These are phyloP conservation scores for Clarireedia hainanense DNA, from an alignment of 2,329 filamentous ascomycete species.

Conservation along the genomic window DNA sequence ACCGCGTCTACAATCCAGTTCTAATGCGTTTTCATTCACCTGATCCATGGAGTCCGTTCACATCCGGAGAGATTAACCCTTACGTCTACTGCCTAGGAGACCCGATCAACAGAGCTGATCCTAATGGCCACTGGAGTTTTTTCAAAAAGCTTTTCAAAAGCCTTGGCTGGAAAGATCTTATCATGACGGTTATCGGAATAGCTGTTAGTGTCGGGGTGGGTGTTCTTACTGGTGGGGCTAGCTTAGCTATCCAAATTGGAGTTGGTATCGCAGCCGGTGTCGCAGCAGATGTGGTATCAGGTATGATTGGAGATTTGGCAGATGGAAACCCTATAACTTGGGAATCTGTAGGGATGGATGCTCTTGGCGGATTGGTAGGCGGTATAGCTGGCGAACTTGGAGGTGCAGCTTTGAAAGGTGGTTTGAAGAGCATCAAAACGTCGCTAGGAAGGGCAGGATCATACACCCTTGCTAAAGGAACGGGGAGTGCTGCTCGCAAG, in stretches of 20 bases:
- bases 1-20: slow-evolving; percentile 1
- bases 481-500: background rate
- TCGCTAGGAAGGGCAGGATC: background rate
- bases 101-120: slow-evolving; percentile 3
- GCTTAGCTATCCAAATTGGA: slow-evolving; percentile 2
- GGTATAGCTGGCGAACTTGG: background rate
- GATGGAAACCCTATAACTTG: background rate
- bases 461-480: background rate
- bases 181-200: slow-evolving; percentile 1
- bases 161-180: background rate
- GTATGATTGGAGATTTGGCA: background rate
- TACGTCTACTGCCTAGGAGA: slow-evolving; percentile 5
- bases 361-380: background rate
- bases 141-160: background rate
- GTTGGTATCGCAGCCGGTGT: slow-evolving; percentile 5
- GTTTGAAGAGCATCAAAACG: background rate
- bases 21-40: slow-evolving; percentile 1
- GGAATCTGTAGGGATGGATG: too few species aligned
- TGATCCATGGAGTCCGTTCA: slow-evolving; percentile 2
- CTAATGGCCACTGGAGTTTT: slow-evolving; percentile 2
- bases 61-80: slow-evolving; percentile 7
- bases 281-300: background rate
- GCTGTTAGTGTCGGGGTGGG: slow-evolving; percentile 1
- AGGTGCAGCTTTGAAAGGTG: background rate
- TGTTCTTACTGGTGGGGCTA: slow-evolving; percentile 1